Conservation (phyloP, 805 yeast species). For the Yamadazyma laniorum region DNA sequence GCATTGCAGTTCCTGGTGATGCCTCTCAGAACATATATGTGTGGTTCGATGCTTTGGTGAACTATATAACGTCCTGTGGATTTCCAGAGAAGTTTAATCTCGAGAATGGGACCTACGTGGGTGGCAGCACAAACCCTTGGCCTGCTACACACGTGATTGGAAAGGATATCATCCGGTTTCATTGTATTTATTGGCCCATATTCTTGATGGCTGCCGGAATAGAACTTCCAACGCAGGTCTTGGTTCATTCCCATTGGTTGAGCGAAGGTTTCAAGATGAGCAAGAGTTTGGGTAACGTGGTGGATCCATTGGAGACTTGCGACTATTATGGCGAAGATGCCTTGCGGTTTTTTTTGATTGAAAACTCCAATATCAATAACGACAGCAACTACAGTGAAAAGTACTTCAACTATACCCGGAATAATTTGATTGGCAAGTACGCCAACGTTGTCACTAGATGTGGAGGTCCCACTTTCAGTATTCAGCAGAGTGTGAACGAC, state of each 20-base stretch:
- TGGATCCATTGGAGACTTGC: slow-evolving; percentile 75
- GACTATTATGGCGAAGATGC: slow-evolving; percentile 69
- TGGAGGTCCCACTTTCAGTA: slow-evolving; percentile 66
- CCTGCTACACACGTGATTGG: slow-evolving; percentile 85
- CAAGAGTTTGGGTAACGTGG: slow-evolving; percentile 88
- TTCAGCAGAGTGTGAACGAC: slow-evolving; percentile 43
- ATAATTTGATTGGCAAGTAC: slow-evolving; percentile 73
- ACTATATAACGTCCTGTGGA: slow-evolving; percentile 74
- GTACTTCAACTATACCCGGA: slow-evolving; percentile 51
- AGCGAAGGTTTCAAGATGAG: slow-evolving; percentile 91
- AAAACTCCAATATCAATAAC: slow-evolving; percentile 67
- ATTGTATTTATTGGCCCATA: slow-evolving; percentile 92
- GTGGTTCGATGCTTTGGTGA: slow-evolving; percentile 93
- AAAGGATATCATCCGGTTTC: slow-evolving; percentile 87
- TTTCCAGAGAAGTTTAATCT: slow-evolving; percentile 30
- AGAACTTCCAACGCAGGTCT: slow-evolving; percentile 65
- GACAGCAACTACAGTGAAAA: slow-evolving; percentile 79
- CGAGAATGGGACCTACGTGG: neutral
- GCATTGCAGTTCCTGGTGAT: slow-evolving; percentile 83
- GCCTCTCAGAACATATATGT: slow-evolving; percentile 80
- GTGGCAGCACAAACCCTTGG: slow-evolving; percentile 38
- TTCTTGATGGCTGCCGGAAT: slow-evolving; percentile 80
- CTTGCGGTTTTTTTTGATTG: slow-evolving; percentile 71
- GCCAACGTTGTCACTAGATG: slow-evolving; percentile 76
- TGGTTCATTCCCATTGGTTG: slow-evolving; percentile 95